Conservation (phyloP, 441 rosid genomes). For the Capsella rubella region DNA sequence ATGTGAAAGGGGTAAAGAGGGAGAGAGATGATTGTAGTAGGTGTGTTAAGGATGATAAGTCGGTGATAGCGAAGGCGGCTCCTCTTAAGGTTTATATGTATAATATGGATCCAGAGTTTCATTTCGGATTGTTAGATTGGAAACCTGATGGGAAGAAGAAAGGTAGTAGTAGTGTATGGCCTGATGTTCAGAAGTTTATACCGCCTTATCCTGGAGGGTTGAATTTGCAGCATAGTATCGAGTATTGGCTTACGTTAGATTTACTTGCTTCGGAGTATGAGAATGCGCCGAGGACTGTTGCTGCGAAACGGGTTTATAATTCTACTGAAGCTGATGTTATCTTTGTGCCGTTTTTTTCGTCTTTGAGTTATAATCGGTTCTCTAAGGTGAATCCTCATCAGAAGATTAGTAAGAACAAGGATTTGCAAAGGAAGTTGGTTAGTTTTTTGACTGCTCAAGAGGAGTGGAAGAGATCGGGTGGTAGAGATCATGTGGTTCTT, state of each 20-base stretch:
- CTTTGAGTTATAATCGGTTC: slow-evolving; percentile 76
- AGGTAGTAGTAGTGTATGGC: slow-evolving; percentile 63
- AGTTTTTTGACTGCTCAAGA: slow-evolving; percentile 57
- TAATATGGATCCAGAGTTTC: slow-evolving; percentile 84
- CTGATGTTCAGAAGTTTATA: slow-evolving; percentile 62
- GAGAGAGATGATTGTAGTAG: slow-evolving; percentile 30
- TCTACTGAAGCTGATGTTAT: slow-evolving; percentile 85
- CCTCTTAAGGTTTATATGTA: slow-evolving; percentile 90
- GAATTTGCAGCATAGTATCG: slow-evolving; percentile 92
- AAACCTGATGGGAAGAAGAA: slow-evolving; percentile 48
- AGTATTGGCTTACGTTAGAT: slow-evolving; percentile 92
- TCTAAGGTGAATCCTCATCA: slow-evolving; percentile 70
- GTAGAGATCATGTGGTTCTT: slow-evolving; percentile 76
- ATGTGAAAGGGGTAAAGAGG: slow-evolving; percentile 1
- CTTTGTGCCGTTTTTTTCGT: slow-evolving; percentile 89
- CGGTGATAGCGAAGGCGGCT: neutral
- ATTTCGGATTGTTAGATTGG: slow-evolving; percentile 85
- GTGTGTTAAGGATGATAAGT: slow-evolving; percentile 43
- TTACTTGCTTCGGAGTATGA: slow-evolving; percentile 72
- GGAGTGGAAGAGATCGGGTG: slow-evolving; percentile 85
- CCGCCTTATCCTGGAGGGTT: slow-evolving; percentile 86
- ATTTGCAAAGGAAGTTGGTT: slow-evolving; percentile 75
- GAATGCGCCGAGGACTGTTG: slow-evolving; percentile 47
- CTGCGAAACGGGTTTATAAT: slow-evolving; percentile 71
- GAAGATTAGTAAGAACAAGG: slow-evolving; percentile 64